Evolutionary conservation across 192 early-diverging fungal genomes (phyloP).

Genomic region (Backusella westeae): DNA sequence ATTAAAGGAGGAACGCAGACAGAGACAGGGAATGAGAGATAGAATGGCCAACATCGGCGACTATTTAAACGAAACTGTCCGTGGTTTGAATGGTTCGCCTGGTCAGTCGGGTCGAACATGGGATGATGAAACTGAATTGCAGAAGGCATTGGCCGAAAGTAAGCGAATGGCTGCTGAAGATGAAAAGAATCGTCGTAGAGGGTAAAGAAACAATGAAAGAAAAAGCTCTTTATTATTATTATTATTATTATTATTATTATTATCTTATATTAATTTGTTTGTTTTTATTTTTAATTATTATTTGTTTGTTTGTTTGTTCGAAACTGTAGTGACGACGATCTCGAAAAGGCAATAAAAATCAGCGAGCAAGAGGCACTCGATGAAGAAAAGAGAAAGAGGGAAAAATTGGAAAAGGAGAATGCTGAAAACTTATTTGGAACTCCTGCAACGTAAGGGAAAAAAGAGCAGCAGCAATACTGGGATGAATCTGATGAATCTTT

Average conservation of each 20-base stretch:
- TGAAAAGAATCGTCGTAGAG: conserved; percentile 31
- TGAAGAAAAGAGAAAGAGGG: conserved; percentile 27
- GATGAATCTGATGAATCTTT: not conserved
- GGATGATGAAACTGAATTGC: conserved; percentile 82
- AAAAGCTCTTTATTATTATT: not conserved
- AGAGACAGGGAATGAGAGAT: conserved; percentile 61
- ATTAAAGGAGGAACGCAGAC: conserved; percentile 73
- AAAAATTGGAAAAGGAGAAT: conserved; percentile 17
- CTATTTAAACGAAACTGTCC: conserved; percentile 33
- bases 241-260: too few relatives aligned
- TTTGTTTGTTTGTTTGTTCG: not conserved
- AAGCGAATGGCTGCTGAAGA: conserved; percentile 59
- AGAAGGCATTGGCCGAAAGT: conserved; percentile 82
- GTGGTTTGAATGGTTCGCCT: not conserved
- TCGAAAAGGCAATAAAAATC: conserved; percentile 28
- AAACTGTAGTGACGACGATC: conserved; percentile 20
- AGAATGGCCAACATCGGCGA: conserved; percentile 50
- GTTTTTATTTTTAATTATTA: not conserved
- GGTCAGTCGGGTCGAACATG: conserved; percentile 38
- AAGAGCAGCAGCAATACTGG: not conserved
- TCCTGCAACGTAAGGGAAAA: not conserved
- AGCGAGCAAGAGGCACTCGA: conserved; percentile 37
- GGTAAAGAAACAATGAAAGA: conserved; percentile 17
- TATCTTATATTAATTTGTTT: not conserved
- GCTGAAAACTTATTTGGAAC: conserved; percentile 21